These are phyloP conservation scores for Penicillium argentinense DNA, from an alignment of 495 filamentous ascomycete genomes.

Conservation along the genomic window DNA sequence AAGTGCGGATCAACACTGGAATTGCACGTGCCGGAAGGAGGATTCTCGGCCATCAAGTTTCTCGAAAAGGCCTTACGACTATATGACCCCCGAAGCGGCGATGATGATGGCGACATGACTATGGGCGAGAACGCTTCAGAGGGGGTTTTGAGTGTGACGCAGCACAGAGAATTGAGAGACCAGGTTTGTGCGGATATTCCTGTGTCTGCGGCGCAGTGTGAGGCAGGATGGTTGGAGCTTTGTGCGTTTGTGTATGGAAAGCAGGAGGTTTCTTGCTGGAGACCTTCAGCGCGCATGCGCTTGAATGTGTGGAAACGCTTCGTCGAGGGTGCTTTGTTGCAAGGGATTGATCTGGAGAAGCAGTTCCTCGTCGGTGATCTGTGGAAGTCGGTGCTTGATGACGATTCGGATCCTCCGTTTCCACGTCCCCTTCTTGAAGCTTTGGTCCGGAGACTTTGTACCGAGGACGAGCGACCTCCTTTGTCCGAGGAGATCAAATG, in stretches of 20 bases:
- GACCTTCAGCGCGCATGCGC: conserved; percentile 41
- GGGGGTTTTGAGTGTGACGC: not conserved
- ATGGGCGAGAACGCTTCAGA: conserved; percentile 10
- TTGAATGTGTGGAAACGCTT: conserved; percentile 49
- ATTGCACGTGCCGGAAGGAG: conserved; percentile 39
- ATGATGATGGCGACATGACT: conserved; percentile 19
- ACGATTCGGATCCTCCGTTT: conserved; percentile 33
- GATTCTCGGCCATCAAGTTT: conserved; percentile 34
- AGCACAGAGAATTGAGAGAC: conserved; percentile 17
- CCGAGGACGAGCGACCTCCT: conserved; percentile 17
- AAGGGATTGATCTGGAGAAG: conserved; percentile 43
- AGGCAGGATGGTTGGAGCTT: conserved; percentile 46
- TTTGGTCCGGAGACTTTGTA: conserved; percentile 40
- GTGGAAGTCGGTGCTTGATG: conserved; percentile 47
- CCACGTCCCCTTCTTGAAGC: conserved; percentile 44
- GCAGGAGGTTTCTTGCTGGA: conserved; percentile 28
- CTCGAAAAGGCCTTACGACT: conserved; percentile 35
- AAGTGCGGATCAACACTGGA: conserved; percentile 76
- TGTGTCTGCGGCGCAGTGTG: conserved; percentile 44
- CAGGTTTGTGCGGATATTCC: conserved; percentile 45
- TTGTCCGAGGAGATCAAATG: conserved; percentile 35
- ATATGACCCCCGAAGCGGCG: conserved; percentile 28
- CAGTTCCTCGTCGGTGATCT: conserved; percentile 51
- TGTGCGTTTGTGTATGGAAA: conserved; percentile 46
- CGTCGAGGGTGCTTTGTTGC: conserved; percentile 44